Percentiles rank a stretch among this genome's conserved stretches.
Conservation (phyloP, 495 filamentous ascomycete species). For the Penicillium argentinense region DNA sequence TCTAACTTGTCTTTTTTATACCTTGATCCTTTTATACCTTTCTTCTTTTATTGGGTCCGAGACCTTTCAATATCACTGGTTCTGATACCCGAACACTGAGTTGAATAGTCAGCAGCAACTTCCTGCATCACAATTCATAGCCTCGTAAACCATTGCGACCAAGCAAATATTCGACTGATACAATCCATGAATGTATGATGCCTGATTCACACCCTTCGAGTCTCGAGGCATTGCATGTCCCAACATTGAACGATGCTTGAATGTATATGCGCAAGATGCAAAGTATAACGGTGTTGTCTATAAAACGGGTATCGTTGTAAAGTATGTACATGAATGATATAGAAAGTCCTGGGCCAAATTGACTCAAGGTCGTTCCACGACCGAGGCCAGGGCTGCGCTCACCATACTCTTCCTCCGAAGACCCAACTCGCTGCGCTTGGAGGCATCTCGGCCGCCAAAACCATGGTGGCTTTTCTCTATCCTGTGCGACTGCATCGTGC, state of each 20-base stretch:
- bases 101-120: too few relatives aligned
- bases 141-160: too few relatives aligned
- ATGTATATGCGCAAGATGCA: neutral
- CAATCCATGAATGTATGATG: too few relatives aligned
- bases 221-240: too few relatives aligned
- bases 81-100: slow-evolving; percentile 4
- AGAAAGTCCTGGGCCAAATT: neutral
- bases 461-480: slow-evolving; percentile 41
- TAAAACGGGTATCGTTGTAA: slow-evolving; percentile 21
- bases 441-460: slow-evolving; percentile 26
- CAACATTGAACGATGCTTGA: too few relatives aligned
- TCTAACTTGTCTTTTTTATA: slow-evolving; percentile 14
- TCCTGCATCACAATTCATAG: too few relatives aligned
- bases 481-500: slow-evolving; percentile 26
- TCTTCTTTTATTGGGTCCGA: slow-evolving; percentile 10
- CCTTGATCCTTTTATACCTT: slow-evolving; percentile 11
- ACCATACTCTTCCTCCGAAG: slow-evolving; percentile 47
- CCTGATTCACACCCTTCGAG: too few relatives aligned
- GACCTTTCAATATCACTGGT: slow-evolving; percentile 14
- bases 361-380: slow-evolving; percentile 28
- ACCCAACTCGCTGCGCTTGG: slow-evolving; percentile 42
- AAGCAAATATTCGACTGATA: too few relatives aligned
- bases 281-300: too few relatives aligned
- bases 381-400: slow-evolving; percentile 43
- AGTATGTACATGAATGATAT: slow-evolving; percentile 19